Conservation (phyloP, 148 eudicot species). For the Arbutus unedo region DNA sequence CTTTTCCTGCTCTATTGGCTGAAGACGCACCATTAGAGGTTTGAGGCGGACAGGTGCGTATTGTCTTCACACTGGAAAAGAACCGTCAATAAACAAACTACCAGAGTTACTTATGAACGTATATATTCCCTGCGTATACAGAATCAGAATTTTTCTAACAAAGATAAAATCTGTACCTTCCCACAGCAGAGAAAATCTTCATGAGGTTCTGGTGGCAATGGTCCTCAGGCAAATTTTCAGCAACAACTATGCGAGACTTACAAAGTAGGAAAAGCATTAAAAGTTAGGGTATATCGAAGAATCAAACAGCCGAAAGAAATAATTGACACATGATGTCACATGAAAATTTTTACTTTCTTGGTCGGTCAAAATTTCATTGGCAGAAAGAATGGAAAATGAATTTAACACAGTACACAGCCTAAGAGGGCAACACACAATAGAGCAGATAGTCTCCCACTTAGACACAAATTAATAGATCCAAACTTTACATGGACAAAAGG, state of each 20-base stretch:
- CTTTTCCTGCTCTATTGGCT: slow-evolving; percentile 63
- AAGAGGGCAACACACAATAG: too few species aligned
- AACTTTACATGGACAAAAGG: not conserved
- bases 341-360: not conserved
- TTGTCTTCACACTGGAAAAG: slow-evolving; percentile 72
- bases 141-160: not conserved
- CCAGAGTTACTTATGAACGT: slow-evolving; percentile 2
- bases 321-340: not conserved
- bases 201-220: slow-evolving; percentile 97
- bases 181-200: slow-evolving; percentile 89
- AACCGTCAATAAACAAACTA: slow-evolving; percentile 7
- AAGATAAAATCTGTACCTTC: slow-evolving; percentile 54
- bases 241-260: slow-evolving; percentile 86
- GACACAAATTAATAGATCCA: not conserved
- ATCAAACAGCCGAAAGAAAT: slow-evolving; percentile 5
- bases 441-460: not conserved
- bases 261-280: slow-evolving; percentile 11
- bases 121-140: not conserved
- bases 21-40: slow-evolving; percentile 62
- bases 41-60: slow-evolving; percentile 94
- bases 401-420: not conserved
- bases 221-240: slow-evolving; percentile 96
- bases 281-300: not conserved
- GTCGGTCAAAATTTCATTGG: not conserved
- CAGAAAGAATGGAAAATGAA: not conserved